A percentile compares a stretch with the other conserved stretches of the same genome.
phyloP scores from a whole-genome alignment of 371 early-diverging fungal genomes.

The Quaeritorhiza haematococci region DNA sequence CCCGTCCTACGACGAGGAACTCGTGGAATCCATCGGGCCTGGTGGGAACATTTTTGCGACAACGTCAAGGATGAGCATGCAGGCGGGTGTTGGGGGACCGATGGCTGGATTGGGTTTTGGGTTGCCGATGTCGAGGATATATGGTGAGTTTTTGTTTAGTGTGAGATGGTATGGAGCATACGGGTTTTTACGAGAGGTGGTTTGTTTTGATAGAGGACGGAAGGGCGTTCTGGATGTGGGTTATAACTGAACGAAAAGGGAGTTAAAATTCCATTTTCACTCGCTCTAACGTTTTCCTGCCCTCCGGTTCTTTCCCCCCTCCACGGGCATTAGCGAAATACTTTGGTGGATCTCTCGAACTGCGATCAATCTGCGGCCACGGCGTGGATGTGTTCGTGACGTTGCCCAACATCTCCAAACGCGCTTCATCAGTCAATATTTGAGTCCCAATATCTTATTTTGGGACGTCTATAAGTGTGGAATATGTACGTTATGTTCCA shows the following conservation, averaged over 20 bases:
- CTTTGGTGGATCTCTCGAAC: conserved; percentile 86
- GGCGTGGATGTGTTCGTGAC: conserved; percentile 91
- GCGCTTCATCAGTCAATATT: neutral
- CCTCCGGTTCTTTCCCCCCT: neutral
- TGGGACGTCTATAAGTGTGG: too few species aligned
- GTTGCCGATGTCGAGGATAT: conserved; percentile 85
- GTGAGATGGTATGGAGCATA: neutral
- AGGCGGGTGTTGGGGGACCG: conserved; percentile 80
- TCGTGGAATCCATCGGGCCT: conserved; percentile 31
- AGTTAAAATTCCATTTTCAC: neutral
- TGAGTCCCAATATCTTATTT: neutral
- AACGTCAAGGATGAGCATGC: conserved; percentile 64
- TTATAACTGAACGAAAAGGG: neutral
- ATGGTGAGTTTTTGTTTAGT: conserved; percentile 28
- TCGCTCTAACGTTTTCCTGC: neutral
- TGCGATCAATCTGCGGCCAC: conserved; percentile 80
- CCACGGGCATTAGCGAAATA: conserved; percentile 57
- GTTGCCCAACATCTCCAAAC: conserved; percentile 61
- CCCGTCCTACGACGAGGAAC: conserved; percentile 51
- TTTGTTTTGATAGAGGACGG: too few species aligned
- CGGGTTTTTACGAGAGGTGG: too few species aligned
- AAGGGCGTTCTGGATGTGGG: neutral
- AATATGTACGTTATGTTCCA: too few species aligned
- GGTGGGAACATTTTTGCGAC: conserved; percentile 35
- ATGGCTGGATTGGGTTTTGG: conserved; percentile 72